Conservation (phyloP, 1,139 yeast species). For the Lodderomyces metapsilosis region DNA sequence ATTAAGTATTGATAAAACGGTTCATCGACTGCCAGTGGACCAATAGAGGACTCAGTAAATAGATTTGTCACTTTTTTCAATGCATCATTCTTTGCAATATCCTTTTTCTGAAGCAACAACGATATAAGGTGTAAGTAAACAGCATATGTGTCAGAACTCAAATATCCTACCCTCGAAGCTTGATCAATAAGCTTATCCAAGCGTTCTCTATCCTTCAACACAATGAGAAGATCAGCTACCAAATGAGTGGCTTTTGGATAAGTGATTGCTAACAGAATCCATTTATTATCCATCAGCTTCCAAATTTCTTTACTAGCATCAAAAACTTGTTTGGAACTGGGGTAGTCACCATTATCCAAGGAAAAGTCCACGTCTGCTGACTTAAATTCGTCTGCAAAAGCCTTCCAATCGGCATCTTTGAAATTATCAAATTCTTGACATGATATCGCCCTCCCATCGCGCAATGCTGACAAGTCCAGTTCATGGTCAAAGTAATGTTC, state of each 20-base stretch:
- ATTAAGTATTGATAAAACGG: constrained; percentile 54
- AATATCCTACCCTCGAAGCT: constrained; percentile 1
- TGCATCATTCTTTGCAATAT: constrained; percentile 7
- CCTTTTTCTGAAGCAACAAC: constrained; percentile 28
- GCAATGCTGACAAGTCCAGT: constrained; percentile 19
- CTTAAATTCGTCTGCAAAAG: constrained; percentile 13
- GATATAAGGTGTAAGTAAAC: constrained; percentile 13
- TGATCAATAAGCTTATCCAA: constrained; percentile 4
- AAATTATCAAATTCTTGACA: constrained; percentile 23
- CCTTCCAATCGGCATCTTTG: constrained; percentile 23
- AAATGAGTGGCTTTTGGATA: constrained; percentile 51
- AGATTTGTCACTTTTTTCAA: constrained; percentile 35
- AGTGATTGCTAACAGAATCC: constrained; percentile 48
- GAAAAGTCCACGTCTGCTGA: constrained; percentile 17
- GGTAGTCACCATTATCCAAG: constrained; percentile 2
- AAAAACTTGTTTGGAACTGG: constrained; percentile 13
- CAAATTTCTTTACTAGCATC: constrained; percentile 16
- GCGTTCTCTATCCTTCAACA: not conserved
- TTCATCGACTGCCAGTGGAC: constrained; percentile 27
- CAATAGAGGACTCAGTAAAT: constrained; percentile 20
- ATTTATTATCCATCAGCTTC: constrained; percentile 35
- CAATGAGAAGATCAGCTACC: constrained; percentile 47
- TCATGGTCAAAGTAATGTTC: constrained; percentile 34
- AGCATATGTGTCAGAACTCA: constrained; percentile 6
- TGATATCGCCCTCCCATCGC: constrained; percentile 23